Evolutionary conservation across 805 yeast genomes (phyloP).

Genomic region (Nakazawaea holstii): DNA sequence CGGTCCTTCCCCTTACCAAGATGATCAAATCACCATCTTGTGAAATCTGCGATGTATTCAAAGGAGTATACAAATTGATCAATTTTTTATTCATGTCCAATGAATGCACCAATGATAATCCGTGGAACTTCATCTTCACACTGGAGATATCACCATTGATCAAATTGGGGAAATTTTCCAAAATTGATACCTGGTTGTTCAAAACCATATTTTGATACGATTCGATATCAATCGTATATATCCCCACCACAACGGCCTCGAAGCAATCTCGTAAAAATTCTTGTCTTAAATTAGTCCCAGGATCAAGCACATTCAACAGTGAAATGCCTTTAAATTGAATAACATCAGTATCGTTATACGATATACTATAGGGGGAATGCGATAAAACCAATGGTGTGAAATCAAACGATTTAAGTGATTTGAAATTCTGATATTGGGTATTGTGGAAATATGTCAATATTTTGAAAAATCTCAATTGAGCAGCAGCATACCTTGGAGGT

Average conservation of each 20-base stretch:
- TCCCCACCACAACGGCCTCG: constrained; percentile 37
- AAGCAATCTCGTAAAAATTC: constrained; percentile 28
- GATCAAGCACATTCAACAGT: constrained; percentile 30
- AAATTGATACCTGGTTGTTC: constrained; percentile 7
- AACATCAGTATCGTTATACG: constrained; percentile 19
- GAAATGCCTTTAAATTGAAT: constrained; percentile 25
- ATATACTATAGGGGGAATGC: constrained; percentile 34
- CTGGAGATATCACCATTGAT: constrained; percentile 13
- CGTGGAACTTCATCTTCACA: constrained; percentile 29
- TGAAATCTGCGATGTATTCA: constrained; percentile 12
- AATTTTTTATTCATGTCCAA: constrained; percentile 32
- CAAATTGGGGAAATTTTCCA: constrained; percentile 22
- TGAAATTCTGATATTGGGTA: constrained; percentile 15
- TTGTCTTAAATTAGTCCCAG: constrained; percentile 22
- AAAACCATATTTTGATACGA: constrained; percentile 13
- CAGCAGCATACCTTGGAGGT: constrained; percentile 35
- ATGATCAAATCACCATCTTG: constrained; percentile 31
- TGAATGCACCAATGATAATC: constrained; percentile 65
- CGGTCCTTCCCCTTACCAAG: constrained; percentile 58
- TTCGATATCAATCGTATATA: constrained; percentile 27
- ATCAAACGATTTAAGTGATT: constrained; percentile 22
- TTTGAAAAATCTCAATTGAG: constrained; percentile 48
- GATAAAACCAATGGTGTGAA: constrained; percentile 34
- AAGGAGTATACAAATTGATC: constrained; percentile 57
- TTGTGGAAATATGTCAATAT: constrained; percentile 52